A percentile compares a stretch with the other conserved stretches of the same genome.
These are phyloP conservation scores for Hibiscus mutabilis DNA, from an alignment of 345 rosid species.

Conservation along the genomic window DNA sequence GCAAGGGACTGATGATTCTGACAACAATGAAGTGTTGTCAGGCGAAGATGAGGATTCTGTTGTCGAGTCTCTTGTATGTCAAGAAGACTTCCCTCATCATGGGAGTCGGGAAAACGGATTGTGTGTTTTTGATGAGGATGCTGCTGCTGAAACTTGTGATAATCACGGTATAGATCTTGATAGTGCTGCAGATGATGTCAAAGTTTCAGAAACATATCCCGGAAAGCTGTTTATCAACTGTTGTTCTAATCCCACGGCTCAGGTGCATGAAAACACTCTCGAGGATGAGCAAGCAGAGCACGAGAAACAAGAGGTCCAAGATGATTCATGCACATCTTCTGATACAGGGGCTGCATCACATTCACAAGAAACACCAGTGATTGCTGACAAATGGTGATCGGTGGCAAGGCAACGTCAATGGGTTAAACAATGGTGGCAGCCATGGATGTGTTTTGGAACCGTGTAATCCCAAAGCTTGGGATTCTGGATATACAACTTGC, in stretches of 20 bases:
- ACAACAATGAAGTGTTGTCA: slow-evolving; percentile 12
- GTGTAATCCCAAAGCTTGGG: slow-evolving; percentile 38
- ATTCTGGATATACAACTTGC: slow-evolving; percentile 25
- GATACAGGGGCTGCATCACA: slow-evolving; percentile 13
- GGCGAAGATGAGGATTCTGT: slow-evolving; percentile 26
- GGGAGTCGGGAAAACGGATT: background rate
- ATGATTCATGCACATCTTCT: slow-evolving; percentile 36
- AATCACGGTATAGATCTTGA: too few species aligned
- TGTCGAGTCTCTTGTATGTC: slow-evolving; percentile 27
- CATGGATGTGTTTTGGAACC: slow-evolving; percentile 27
- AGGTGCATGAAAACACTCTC: slow-evolving; percentile 3
- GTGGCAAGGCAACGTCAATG: slow-evolving; percentile 17
- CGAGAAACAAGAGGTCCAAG: slow-evolving; percentile 14
- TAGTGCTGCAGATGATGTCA: too few species aligned
- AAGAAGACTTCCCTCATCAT: slow-evolving; percentile 12
- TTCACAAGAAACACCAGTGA: background rate
- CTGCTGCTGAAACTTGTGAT: slow-evolving; percentile 2
- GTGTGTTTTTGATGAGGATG: slow-evolving; percentile 23
- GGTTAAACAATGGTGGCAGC: slow-evolving; percentile 15
- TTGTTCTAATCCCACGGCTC: slow-evolving; percentile 6
- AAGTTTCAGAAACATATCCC: too few species aligned
- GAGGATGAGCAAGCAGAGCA: slow-evolving; percentile 12
- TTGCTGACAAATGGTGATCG: slow-evolving; percentile 14
- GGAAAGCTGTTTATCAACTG: slow-evolving; percentile 11
- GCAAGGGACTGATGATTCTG: slow-evolving; percentile 32